Conservation (phyloP, 768 basidiomycete genomes). For the Termitomyces sp. region DNA sequence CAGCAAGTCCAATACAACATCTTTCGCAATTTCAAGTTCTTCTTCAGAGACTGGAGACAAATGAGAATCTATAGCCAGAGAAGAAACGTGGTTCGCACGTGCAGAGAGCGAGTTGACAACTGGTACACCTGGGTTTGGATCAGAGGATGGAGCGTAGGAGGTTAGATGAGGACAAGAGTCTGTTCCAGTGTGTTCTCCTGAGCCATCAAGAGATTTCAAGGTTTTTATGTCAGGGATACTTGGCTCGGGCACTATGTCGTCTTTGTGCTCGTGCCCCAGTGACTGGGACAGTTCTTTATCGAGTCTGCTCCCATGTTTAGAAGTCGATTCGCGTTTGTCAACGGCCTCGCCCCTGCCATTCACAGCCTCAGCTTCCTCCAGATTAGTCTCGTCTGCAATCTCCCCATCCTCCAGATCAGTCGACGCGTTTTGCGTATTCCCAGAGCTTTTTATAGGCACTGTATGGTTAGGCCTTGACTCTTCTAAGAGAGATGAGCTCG, state of each 20-base stretch:
- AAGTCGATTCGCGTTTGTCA: not conserved
- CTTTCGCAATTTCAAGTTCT: slow-evolving; percentile 39
- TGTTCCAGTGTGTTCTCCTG: not conserved
- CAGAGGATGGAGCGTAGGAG: not conserved
- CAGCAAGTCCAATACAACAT: slow-evolving; percentile 48
- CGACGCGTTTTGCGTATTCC: not conserved
- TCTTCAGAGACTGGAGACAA: slow-evolving; percentile 30
- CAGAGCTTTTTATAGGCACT: not conserved
- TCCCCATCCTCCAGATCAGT: slow-evolving; percentile 17
- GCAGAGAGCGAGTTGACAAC: not conserved
- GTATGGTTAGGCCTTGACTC: not conserved
- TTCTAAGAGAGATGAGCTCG: not conserved
- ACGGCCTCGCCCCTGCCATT: not conserved
- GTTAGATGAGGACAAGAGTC: not conserved
- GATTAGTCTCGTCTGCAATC: slow-evolving; percentile 12
- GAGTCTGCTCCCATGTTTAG: not conserved
- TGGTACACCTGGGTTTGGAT: not conserved
- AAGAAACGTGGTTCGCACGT: not conserved
- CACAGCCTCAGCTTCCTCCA: not conserved
- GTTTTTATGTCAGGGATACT: not conserved
- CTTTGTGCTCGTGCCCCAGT: not conserved
- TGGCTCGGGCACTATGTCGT: not conserved
- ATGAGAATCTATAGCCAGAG: not conserved
- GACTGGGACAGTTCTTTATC: not conserved
- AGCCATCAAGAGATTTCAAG: not conserved